phyloP scores from a whole-genome alignment of 164 flowering plant genomes.

The Umbilicus rupestris region DNA sequence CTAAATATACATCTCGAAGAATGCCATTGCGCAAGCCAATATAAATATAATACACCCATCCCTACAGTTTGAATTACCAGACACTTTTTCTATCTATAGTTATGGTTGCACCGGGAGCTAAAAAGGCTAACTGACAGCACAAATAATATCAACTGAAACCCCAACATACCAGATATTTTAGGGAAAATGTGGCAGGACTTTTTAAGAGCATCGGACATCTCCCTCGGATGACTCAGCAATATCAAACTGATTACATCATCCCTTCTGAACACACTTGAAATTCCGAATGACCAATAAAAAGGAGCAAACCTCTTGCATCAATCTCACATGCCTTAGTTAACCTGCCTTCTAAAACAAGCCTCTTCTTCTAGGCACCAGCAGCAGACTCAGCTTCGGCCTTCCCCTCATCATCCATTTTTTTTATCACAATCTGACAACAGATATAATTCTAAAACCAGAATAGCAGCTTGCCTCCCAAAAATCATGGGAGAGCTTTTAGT shows the following conservation, averaged over 20 bases:
- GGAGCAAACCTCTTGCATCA: conserved; percentile 49
- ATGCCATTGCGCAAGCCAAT: neutral
- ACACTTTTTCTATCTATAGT: neutral
- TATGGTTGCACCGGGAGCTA: neutral
- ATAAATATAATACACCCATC: neutral
- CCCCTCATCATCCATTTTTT: conserved; percentile 18
- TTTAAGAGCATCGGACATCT: conserved; percentile 23
- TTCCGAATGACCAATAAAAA: conserved; percentile 41
- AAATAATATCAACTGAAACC: neutral
- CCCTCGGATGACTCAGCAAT: conserved; percentile 17
- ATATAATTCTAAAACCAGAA: conserved; percentile 34
- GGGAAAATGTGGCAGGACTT: conserved; percentile 24
- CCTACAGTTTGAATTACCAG: neutral
- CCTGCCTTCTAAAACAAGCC: conserved; percentile 47
- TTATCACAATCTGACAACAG: conserved; percentile 15
- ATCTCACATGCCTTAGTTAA: conserved; percentile 17
- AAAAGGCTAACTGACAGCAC: neutral
- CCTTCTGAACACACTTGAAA: conserved; percentile 27
- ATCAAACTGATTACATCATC: conserved; percentile 36
- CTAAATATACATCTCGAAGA: too few species aligned
- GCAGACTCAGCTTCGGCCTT: conserved; percentile 28
- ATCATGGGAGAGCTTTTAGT: conserved; percentile 29
- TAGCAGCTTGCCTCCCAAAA: conserved; percentile 24
- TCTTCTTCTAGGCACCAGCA: conserved; percentile 37
- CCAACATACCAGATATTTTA: conserved; percentile 31